Percentiles rank a stretch among this genome's conserved stretches.
Evolutionary conservation across 352 stramenopile species (phyloP).

Genomic region (Blastocystis hominis): DNA sequence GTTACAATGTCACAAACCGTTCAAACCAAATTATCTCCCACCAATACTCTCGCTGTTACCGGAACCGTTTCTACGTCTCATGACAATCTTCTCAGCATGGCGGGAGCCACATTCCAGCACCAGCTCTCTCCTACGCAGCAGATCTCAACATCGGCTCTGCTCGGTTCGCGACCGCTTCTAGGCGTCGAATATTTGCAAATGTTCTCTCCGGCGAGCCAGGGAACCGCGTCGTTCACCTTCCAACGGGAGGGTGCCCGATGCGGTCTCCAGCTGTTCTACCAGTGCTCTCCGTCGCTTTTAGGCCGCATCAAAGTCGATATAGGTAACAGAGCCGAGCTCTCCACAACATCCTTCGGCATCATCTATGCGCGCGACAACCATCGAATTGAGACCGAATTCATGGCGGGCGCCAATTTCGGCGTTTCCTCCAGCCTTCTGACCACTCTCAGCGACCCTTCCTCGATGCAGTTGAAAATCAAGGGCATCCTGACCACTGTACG

Average conservation of each 20-base stretch:
- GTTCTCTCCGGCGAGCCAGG: neutral
- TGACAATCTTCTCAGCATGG: neutral
- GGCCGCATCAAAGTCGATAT: too few relatives aligned
- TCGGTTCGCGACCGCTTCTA: neutral
- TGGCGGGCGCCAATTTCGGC: neutral
- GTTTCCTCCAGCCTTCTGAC: neutral
- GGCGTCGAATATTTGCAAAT: neutral
- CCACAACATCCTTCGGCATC: too few relatives aligned
- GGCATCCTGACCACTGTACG: neutral
- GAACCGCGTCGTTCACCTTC: neutral
- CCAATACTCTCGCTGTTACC: neutral
- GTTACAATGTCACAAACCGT: neutral
- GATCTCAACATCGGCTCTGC: neutral
- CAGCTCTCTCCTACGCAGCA: neutral
- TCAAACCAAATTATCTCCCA: neutral
- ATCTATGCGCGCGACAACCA: too few relatives aligned
- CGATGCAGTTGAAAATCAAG: neutral
- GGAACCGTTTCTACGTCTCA: neutral
- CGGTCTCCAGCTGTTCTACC: too few relatives aligned
- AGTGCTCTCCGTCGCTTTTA: too few relatives aligned
- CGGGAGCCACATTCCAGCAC: neutral
- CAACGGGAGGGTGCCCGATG: neutral
- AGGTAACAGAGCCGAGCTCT: too few relatives aligned
- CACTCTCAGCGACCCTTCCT: neutral
- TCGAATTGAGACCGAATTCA: neutral